Base-by-base conservation (phyloP, 257 asterid species). In the Coffea eugenioides region DNA sequence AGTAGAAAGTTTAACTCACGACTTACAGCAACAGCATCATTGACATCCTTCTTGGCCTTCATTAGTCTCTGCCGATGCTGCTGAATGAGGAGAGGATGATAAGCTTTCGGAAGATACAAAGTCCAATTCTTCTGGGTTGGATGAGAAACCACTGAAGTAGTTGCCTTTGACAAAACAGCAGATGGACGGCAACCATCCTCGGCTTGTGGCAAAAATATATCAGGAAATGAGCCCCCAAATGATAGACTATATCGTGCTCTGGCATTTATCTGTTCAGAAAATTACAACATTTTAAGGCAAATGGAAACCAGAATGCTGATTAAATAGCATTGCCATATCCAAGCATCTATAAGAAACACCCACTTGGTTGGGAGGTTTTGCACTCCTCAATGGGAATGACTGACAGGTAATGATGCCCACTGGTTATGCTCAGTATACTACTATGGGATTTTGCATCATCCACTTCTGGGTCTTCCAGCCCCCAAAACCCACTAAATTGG, bases 201-300 rank as follows among this genome's bases (percentile, higher is more conserved):
- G 65, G 82, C 90, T 83, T 86, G 86, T 73, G 92, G 96, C 83
- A 90, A 84, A 88, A 86, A 92, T 80, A 96, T 82, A 78, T 92
- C 93, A 48, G 99, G 99, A 69, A 77, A 91, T 79, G 97, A 82
- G 75, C 99, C 99, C 80, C 89, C 95, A 87, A 86, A 89, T 75
- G 95, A 91, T 81, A 96, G 88, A 83, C 99, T 86, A 82, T 92
- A 96, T 70, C 83, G 89, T 77, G 99, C 99, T 82, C 98, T 92
- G 54, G 99, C 97, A 81, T 92, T 96, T 77, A 96, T 88, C 99
- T 96, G 73, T 82, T 73, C 51, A 66, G 45, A 45, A 71, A 61
- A 62, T 9, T 39, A 77, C 62, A 78, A 75, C 52, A 69, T 73
- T 43, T 8, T 20, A 66, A 49, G 57, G 20, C 49, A 46, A 65